phyloP scores from a whole-genome alignment of 2,329 filamentous ascomycete species.

The Dactylellina sp. region DNA sequence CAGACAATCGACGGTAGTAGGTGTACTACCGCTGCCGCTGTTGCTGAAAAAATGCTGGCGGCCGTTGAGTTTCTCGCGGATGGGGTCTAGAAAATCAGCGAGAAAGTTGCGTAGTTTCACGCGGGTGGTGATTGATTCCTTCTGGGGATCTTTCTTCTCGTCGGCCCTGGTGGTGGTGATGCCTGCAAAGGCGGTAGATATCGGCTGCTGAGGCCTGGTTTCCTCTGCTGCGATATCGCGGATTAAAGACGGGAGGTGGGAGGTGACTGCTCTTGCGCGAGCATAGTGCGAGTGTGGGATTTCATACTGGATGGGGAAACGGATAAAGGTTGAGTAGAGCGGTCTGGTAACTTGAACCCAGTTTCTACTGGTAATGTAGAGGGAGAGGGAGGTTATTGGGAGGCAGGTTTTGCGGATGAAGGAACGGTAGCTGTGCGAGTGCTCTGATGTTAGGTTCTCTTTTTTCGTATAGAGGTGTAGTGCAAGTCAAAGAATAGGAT shows the following conservation, averaged over 20 bases:
- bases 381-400: slow-evolving; percentile 82
- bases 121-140: slow-evolving; percentile 61
- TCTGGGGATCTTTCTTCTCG: slow-evolving; percentile 60
- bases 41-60: slow-evolving; percentile 70
- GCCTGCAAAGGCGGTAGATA: slow-evolving; percentile 36
- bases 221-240: slow-evolving; percentile 68
- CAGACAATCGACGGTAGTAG: slow-evolving; percentile 80
- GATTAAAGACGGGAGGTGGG: slow-evolving; percentile 73
- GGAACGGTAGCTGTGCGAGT: slow-evolving; percentile 62
- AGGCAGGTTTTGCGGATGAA: slow-evolving; percentile 81
- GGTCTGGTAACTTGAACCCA: slow-evolving; percentile 82
- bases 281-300: slow-evolving; percentile 79
- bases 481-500: neutral
- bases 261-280: slow-evolving; percentile 76
- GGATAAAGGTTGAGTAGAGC: slow-evolving; percentile 81
- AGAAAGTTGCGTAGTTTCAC: slow-evolving; percentile 75
- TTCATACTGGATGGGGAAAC: slow-evolving; percentile 89
- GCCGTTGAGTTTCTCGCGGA: slow-evolving; percentile 72
- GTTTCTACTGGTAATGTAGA: slow-evolving; percentile 91
- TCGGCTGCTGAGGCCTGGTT: slow-evolving; percentile 56
- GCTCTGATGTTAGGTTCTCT: slow-evolving; percentile 9
- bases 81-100: slow-evolving; percentile 76
- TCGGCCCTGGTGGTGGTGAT: slow-evolving; percentile 24
- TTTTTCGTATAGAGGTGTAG: neutral
- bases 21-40: slow-evolving; percentile 65